These are phyloP conservation scores for Alliaria petiolata DNA, from an alignment of 345 rosid genomes.

Conservation along the genomic window DNA sequence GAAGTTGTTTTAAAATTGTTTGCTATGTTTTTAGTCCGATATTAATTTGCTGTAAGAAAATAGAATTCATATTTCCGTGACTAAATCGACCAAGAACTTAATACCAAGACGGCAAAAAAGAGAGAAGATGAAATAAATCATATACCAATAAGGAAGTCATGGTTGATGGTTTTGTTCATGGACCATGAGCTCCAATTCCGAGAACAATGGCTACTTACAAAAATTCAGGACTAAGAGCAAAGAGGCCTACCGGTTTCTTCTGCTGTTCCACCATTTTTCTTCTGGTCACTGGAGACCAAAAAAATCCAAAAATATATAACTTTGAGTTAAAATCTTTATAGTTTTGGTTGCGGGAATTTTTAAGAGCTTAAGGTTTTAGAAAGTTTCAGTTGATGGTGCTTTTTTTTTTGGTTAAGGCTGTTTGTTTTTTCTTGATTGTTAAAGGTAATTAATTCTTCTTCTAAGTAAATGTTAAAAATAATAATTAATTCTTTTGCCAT, in stretches of 20 bases:
- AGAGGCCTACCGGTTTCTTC: conserved; percentile 49
- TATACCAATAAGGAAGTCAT: conserved; percentile 78
- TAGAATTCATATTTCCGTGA: neutral
- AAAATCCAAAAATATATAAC: neutral
- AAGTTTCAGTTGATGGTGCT: conserved; percentile 36
- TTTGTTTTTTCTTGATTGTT: conserved; percentile 31
- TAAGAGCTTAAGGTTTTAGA: conserved; percentile 18
- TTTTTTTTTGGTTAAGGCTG: conserved; percentile 73
- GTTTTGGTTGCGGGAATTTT: conserved; percentile 1
- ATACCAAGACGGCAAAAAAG: neutral
- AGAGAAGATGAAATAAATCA: neutral
- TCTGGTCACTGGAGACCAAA: neutral
- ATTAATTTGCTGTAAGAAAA: neutral
- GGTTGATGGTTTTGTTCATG: conserved; percentile 67
- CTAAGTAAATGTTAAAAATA: too few species aligned
- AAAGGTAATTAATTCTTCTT: conserved; percentile 1
- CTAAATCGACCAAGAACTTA: neutral
- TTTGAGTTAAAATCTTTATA: neutral
- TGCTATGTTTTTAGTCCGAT: neutral
- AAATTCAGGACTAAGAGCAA: conserved; percentile 66
- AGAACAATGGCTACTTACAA: conserved; percentile 70
- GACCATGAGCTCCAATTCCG: conserved; percentile 90
- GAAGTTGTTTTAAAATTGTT: neutral
- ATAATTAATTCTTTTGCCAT: too few species aligned
- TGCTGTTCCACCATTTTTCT: conserved; percentile 47